Base-by-base conservation (phyloP, 2,329 filamentous ascomycete species). In the Exserohilum rostratum region DNA sequence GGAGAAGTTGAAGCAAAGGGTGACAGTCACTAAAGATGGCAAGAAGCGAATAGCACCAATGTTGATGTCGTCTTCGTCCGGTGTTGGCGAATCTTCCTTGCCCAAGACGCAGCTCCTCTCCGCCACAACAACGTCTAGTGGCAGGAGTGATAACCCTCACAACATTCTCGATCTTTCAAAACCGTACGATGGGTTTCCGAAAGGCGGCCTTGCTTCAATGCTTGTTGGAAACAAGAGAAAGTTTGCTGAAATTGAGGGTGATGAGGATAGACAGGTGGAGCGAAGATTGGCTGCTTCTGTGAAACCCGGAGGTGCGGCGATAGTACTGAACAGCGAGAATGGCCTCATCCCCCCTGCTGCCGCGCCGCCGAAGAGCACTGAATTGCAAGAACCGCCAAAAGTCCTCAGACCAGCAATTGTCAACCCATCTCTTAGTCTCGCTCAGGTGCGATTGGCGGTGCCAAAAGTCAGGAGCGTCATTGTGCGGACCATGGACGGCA, bases 11-110 rank as follows among this genome's bases (percentile, higher is more conserved):
- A 98, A 98, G 76, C 91, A 93, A 58, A 85, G 95, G 47, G 93
- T 98, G 3, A 97, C 93, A 0, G 88, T 97, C 56, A 96, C 91
- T 0, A 98, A 97, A 73, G 93, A 99, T 62, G 95, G 95, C 27
- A 98, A 95, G 78, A 99, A 99, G 78, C 86, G 95, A 50, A 93
- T 99, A 50, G 90, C 92, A 3, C 95, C 95, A 1, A 81, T 99
- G 60, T 82, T 99, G 11, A 91, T 99, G 6, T 82, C 80, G 2
- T 96, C 93, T 0, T 92, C 91, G 0, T 93, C 93, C 7, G 91
- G 90, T 2, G 90, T 89, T 1, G 91, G 90, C 10, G 88, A 93
- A 68, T 96, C 93, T 0, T 96, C 93, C 13, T 79, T 97, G 11
- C 93, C 93, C 1, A 91, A 96, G 69, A 90, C 92, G 18, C 90